Percentiles rank a stretch among this genome's conserved stretches.
Conservation (phyloP, 1,284 basidiomycete genomes). For the Irpex sp. region DNA sequence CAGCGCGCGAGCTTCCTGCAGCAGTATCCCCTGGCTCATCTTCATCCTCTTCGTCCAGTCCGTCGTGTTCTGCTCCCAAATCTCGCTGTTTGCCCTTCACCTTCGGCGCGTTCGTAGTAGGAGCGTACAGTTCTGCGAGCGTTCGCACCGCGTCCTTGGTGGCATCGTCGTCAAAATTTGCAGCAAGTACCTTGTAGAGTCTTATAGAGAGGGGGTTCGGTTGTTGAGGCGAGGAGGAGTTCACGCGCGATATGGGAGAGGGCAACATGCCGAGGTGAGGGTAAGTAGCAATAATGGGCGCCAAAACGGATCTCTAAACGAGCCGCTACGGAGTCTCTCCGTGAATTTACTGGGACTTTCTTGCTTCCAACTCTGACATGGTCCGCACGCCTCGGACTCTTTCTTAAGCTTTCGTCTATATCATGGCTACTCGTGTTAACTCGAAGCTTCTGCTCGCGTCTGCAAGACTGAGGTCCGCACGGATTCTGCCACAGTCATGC, state of each 20-base stretch:
- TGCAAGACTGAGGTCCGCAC: background rate
- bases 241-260: constrained; percentile 13
- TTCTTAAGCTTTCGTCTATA: background rate
- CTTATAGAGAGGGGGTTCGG: constrained; percentile 74
- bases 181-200: constrained; percentile 86
- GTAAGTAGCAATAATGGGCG: background rate
- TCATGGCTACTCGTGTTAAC: background rate
- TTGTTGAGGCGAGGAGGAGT: constrained; percentile 19
- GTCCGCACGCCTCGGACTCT: background rate
- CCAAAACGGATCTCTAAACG: background rate
- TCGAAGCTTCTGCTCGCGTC: background rate
- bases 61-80: constrained; percentile 25
- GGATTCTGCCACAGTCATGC: background rate
- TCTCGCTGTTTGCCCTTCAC: constrained; percentile 30
- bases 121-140: constrained; percentile 72
- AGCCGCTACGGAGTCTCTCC: background rate
- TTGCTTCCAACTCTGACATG: background rate
- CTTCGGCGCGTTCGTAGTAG: constrained; percentile 8
- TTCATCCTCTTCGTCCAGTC: constrained; percentile 29
- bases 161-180: constrained; percentile 78
- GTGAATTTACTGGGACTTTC: background rate
- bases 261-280: constrained; percentile 14
- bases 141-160: constrained; percentile 82
- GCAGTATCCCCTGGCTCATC: constrained; percentile 23
- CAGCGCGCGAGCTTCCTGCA: constrained; percentile 14